Percentiles rank a stretch among this genome's conserved stretches.
phyloP scores from a whole-genome alignment of 202 grass and related monocot species.

The Panicum virgatum region DNA sequence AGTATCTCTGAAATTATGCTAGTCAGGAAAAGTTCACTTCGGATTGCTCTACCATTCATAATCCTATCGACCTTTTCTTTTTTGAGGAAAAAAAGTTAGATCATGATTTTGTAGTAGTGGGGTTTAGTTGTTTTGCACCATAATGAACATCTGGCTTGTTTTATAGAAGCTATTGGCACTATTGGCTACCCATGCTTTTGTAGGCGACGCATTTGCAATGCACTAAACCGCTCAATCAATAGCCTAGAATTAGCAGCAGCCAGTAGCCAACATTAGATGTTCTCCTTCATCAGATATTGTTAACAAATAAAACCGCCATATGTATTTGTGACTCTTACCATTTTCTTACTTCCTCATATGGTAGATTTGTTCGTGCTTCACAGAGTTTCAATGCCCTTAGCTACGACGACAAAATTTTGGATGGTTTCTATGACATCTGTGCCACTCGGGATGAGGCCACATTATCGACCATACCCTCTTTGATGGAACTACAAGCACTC shows the following conservation, averaged over 20 bases:
- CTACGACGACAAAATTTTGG: conserved; percentile 96
- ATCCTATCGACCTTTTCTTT: background rate
- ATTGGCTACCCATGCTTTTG: background rate
- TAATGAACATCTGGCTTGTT: conserved; percentile 3
- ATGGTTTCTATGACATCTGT: conserved; percentile 98
- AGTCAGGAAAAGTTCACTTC: background rate
- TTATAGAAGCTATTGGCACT: background rate
- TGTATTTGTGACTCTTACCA: conserved; percentile 48
- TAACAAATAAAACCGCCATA: conserved; percentile 22
- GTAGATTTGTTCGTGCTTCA: conserved; percentile 77
- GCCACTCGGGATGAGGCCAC: conserved; percentile 39
- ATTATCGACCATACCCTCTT: conserved; percentile 68
- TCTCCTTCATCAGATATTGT: conserved; percentile 6
- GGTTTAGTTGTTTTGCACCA: conserved; percentile 3
- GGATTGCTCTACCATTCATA: background rate
- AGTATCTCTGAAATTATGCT: conserved; percentile 3
- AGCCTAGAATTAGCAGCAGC: conserved; percentile 12
- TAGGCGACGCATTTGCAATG: background rate
- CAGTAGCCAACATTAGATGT: conserved; percentile 6
- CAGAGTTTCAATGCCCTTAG: conserved; percentile 96
- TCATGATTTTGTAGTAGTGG: background rate
- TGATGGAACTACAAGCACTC: conserved; percentile 59
- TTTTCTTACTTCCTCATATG: conserved; percentile 60
- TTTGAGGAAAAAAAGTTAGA: background rate
- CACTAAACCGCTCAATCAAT: background rate